A percentile compares a stretch with the other conserved stretches of the same genome.
Evolutionary conservation across 2,329 filamentous ascomycete genomes (phyloP).

Genomic region (Decorospora gaudefroyi): DNA sequence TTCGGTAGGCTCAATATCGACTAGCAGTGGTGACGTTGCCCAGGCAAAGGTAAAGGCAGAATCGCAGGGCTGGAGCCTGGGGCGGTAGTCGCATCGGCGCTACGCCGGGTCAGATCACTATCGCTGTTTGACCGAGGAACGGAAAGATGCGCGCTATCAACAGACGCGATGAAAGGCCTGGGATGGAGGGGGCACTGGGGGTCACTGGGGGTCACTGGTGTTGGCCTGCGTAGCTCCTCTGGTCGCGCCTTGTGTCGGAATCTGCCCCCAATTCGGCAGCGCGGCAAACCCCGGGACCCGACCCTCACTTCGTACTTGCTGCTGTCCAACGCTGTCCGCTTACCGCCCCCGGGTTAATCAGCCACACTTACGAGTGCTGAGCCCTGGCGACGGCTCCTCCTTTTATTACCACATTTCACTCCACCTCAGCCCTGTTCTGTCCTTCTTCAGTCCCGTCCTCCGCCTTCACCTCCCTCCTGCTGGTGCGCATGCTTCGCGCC

Average conservation of each 20-base stretch:
- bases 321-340: not conserved
- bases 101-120: not conserved
- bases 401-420: no score
- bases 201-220: no score
- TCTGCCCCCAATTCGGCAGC: no score
- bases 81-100: constrained; percentile 9
- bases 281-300: constrained; percentile 13
- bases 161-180: no score
- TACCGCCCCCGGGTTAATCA: constrained; percentile 11
- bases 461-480: not conserved
- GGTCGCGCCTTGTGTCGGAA: constrained; percentile 9
- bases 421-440: not conserved
- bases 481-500: constrained; percentile 18
- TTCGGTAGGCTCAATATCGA: constrained; percentile 8
- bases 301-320: not conserved
- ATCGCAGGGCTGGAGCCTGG: no score
- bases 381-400: constrained; percentile 16
- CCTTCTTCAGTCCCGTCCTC: not conserved
- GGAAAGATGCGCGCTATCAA: no score
- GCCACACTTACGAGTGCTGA: constrained; percentile 17
- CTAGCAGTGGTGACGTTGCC: constrained; percentile 27
- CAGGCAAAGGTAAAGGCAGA: constrained; percentile 3
- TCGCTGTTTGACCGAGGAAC: no score
- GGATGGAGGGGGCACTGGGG: no score
- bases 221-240: no score